These are phyloP conservation scores for Saraca asoca DNA, from an alignment of 331 rosid species.

Conservation along the genomic window DNA sequence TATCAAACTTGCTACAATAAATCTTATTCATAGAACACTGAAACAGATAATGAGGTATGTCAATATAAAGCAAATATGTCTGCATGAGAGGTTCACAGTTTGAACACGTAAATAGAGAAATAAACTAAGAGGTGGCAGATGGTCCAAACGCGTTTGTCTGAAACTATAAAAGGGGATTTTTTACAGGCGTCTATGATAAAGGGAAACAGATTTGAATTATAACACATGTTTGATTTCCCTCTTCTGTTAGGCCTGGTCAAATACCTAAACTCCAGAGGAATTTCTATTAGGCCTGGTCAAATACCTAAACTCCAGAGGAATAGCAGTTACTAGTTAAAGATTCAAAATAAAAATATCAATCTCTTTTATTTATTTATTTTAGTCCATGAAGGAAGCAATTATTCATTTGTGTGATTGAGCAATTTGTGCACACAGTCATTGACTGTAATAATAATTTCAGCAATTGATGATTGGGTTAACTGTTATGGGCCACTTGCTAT, in stretches of 20 bases:
- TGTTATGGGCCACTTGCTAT: background rate
- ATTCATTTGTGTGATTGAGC: constrained; percentile 6
- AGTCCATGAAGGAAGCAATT: constrained; percentile 1
- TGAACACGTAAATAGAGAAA: no score
- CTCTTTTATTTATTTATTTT: background rate
- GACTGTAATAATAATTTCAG: constrained; percentile 1
- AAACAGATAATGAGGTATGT: background rate
- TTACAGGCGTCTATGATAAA: background rate
- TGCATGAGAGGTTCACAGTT: no score
- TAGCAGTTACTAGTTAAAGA: background rate
- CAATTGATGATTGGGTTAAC: background rate
- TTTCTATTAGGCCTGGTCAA: background rate
- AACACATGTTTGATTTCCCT: background rate
- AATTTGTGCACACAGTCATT: background rate
- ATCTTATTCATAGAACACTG: no score
- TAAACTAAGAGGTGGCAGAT: background rate
- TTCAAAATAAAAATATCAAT: background rate
- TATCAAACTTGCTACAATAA: no score
- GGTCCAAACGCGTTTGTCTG: background rate
- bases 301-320: background rate
- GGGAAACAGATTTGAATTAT: background rate
- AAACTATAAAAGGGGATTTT: background rate
- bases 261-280: background rate
- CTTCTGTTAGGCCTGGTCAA: no score
- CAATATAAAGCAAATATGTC: no score